phyloP scores from a whole-genome alignment of 176 grass and related monocot genomes.

The Phragmites australis region DNA sequence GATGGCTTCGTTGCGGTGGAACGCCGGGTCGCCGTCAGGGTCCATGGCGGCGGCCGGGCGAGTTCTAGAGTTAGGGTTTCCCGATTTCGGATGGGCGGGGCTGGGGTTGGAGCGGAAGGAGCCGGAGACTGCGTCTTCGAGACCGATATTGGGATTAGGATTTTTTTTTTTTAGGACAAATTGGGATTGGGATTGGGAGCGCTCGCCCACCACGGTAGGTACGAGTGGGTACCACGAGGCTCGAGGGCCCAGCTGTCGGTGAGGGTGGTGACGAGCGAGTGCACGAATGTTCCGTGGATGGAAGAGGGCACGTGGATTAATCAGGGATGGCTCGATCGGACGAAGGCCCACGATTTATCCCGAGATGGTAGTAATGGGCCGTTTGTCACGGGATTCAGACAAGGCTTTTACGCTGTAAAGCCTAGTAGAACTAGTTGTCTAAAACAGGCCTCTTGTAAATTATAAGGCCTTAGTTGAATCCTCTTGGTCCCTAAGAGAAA shows the following conservation, averaged over 20 bases:
- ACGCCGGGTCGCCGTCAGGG: constrained; percentile 47
- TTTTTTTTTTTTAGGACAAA: no score
- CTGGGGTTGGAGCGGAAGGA: constrained; percentile 8
- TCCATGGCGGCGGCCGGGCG: constrained; percentile 46
- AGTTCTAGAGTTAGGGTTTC: constrained; percentile 60
- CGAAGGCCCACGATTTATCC: no score
- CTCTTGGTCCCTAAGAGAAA: no score
- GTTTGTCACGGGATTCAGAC: background rate
- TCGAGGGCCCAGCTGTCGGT: background rate
- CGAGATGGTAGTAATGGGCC: background rate
- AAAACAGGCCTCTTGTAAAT: no score
- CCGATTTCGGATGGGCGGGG: background rate
- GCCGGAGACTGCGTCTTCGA: background rate
- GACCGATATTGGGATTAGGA: background rate
- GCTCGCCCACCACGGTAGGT: background rate
- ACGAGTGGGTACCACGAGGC: background rate
- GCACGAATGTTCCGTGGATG: background rate
- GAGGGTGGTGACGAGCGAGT: background rate
- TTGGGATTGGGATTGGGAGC: no score
- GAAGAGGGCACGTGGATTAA: no score
- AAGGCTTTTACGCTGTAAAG: background rate
- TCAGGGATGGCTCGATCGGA: no score
- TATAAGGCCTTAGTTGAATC: no score
- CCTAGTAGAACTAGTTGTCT: background rate
- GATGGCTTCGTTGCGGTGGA: constrained; percentile 71